These are phyloP conservation scores for Bothia castanella DNA, from an alignment of 1,284 basidiomycete genomes.

Conservation along the genomic window DNA sequence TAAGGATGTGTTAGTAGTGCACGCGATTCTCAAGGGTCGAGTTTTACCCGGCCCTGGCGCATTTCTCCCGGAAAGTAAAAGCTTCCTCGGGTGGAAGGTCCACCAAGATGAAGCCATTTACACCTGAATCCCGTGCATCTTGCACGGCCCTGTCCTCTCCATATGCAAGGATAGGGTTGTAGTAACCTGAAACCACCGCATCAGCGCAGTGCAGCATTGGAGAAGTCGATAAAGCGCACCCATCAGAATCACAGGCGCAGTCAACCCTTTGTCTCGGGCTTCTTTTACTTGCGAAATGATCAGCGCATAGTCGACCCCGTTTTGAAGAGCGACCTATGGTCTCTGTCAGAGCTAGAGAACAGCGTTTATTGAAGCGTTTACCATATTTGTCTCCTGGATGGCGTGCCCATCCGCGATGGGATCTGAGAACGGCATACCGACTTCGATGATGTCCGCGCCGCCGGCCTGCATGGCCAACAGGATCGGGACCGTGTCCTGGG, in stretches of 20 bases:
- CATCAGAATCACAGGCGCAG: constrained; percentile 89
- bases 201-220: neutral
- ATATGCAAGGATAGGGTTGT: constrained; percentile 93
- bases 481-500: constrained; percentile 79
- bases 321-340: constrained; percentile 75
- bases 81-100: constrained; percentile 99
- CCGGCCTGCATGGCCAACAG: constrained; percentile 90
- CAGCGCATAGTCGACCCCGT: constrained; percentile 71
- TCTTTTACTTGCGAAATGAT: constrained; percentile 77
- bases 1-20: constrained; percentile 31
- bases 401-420: constrained; percentile 92
- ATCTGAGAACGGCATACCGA: constrained; percentile 96
- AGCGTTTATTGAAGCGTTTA: constrained; percentile 32
- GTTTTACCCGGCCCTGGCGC: constrained; percentile 31
- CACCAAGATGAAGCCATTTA: constrained; percentile 97
- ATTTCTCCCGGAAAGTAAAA: constrained; percentile 83
- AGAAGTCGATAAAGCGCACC: constrained; percentile 43
- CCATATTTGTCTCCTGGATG: constrained; percentile 91
- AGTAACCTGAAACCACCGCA: constrained; percentile 66
- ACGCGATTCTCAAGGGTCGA: constrained; percentile 59
- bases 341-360: neutral
- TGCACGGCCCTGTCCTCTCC: constrained; percentile 91
- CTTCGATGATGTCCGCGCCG: constrained; percentile 93
- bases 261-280: constrained; percentile 79
- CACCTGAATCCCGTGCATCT: constrained; percentile 85